phyloP scores from a whole-genome alignment of 495 filamentous ascomycete genomes.

The Neurospora sp. region DNA sequence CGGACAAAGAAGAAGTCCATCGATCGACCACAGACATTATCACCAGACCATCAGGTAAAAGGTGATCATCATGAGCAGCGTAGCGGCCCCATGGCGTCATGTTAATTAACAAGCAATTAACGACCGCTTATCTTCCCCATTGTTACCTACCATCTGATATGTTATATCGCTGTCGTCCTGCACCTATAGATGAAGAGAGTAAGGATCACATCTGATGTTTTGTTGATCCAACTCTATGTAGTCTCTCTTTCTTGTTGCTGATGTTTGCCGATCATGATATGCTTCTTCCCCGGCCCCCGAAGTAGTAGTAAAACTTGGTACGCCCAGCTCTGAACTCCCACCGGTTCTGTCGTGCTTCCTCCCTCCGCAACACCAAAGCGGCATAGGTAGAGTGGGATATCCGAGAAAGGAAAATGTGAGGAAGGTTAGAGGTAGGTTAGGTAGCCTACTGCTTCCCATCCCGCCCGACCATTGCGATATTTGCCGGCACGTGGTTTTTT shows the following conservation, averaged over 20 bases:
- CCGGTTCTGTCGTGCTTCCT: neutral
- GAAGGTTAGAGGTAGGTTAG: neutral
- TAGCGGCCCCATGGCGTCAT: neutral
- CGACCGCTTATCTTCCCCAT: neutral
- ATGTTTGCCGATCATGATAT: neutral
- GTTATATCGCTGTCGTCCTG: neutral
- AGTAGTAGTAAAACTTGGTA: neutral
- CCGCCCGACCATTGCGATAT: neutral
- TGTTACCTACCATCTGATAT: neutral
- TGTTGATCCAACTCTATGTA: neutral
- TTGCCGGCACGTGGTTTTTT: constrained; percentile 19
- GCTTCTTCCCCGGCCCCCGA: neutral
- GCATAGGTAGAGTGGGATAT: neutral
- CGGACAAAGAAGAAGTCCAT: neutral
- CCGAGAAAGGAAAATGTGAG: constrained; percentile 4
- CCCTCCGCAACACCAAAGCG: neutral
- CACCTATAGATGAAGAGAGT: neutral
- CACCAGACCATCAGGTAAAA: neutral
- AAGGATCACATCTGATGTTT: neutral
- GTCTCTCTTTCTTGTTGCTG: neutral
- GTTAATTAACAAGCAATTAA: neutral
- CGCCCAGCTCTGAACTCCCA: neutral
- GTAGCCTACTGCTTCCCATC: constrained; percentile 1
- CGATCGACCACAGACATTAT: neutral
- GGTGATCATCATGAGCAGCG: neutral